phyloP scores from a whole-genome alignment of 768 basidiomycete species.

The Kwoniella sp. region DNA sequence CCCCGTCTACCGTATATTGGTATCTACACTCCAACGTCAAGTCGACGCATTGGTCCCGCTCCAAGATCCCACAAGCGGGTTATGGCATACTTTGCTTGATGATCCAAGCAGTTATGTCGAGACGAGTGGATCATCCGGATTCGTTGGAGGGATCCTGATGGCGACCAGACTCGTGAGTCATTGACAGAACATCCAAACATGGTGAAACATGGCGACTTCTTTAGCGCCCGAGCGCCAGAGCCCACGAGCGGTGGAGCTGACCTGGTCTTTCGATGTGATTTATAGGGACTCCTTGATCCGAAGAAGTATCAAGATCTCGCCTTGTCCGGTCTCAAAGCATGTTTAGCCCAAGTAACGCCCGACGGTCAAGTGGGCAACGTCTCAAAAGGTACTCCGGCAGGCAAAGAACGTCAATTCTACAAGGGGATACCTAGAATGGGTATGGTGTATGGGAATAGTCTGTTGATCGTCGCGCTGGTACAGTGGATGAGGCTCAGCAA shows the following conservation, averaged over 20 bases:
- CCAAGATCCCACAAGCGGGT: slow-evolving; percentile 59
- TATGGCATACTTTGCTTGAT: slow-evolving; percentile 64
- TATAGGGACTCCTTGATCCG: slow-evolving; percentile 24
- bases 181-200: too few species aligned
- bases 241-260: neutral
- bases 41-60: slow-evolving; percentile 60
- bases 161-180: slow-evolving; percentile 27
- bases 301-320: slow-evolving; percentile 25
- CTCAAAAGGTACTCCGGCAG: slow-evolving; percentile 63
- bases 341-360: slow-evolving; percentile 60
- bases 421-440: slow-evolving; percentile 61
- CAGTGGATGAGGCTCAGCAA: slow-evolving; percentile 36
- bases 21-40: slow-evolving; percentile 59
- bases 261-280: too few species aligned
- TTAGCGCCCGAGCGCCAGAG: too few species aligned
- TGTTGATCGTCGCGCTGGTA: slow-evolving; percentile 55
- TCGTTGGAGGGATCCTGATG: slow-evolving; percentile 42
- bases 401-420: slow-evolving; percentile 60
- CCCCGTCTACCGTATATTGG: slow-evolving; percentile 59
- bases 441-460: slow-evolving; percentile 64
- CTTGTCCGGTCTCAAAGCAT: slow-evolving; percentile 33
- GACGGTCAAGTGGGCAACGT: slow-evolving; percentile 60
- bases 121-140: slow-evolving; percentile 52
- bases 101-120: slow-evolving; percentile 62
- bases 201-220: too few species aligned